phyloP scores from a whole-genome alignment of 225 moss, liverwort and hornwort species.

The Straminergon stramineum region DNA sequence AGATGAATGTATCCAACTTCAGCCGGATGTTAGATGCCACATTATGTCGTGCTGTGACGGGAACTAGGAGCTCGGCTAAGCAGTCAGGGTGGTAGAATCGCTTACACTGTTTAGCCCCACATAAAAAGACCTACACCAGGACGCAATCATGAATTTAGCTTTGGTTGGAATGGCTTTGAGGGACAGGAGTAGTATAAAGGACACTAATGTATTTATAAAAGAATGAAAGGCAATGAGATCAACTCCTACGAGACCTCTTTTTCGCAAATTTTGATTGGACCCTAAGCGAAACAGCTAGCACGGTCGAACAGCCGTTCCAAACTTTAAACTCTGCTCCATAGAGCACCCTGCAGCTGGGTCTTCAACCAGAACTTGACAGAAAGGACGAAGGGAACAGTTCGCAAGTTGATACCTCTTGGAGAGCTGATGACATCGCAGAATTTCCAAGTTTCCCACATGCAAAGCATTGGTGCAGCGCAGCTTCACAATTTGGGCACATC shows the following conservation, averaged over 20 bases:
- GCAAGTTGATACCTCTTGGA: conserved; percentile 14
- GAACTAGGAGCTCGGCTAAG: conserved; percentile 30
- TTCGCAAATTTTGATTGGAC: not conserved
- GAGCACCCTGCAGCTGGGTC: not conserved
- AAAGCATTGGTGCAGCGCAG: conserved; percentile 39
- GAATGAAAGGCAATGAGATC: not conserved
- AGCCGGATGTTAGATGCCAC: conserved; percentile 12
- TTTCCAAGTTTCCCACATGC: conserved; percentile 36
- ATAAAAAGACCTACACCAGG: conserved; percentile 31
- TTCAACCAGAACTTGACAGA: not conserved
- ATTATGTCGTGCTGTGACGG: not conserved
- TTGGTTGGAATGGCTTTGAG: not conserved
- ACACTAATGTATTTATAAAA: not conserved
- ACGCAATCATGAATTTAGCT: not conserved
- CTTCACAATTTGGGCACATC: conserved; percentile 34
- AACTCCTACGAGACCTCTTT: not conserved
- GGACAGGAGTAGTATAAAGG: not conserved
- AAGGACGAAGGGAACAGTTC: not conserved
- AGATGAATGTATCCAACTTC: conserved; percentile 1
- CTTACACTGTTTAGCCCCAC: conserved; percentile 23
- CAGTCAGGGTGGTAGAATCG: conserved; percentile 44
- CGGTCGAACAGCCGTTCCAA: not conserved
- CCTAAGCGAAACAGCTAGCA: not conserved
- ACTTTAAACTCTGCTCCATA: not conserved
- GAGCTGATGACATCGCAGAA: not conserved